phyloP scores from a whole-genome alignment of 2,329 filamentous ascomycete genomes.

The Pseudogymnoascus pannorum region DNA sequence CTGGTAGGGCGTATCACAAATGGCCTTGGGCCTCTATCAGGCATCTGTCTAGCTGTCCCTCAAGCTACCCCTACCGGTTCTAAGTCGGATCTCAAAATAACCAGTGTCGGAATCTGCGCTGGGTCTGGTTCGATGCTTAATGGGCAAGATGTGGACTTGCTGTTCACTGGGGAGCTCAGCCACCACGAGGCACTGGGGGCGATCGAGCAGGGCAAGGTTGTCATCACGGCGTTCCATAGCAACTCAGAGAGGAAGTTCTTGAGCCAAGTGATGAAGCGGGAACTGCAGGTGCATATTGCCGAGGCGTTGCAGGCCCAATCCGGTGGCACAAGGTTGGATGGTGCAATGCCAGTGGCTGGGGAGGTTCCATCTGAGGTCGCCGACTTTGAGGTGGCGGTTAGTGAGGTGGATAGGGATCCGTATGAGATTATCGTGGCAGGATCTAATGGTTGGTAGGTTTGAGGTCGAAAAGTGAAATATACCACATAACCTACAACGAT shows the following conservation, averaged over 20 bases:
- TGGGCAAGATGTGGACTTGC: conserved; percentile 62
- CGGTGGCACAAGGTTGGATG: conserved; percentile 24
- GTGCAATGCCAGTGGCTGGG: conserved; percentile 23
- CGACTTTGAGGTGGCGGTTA: conserved; percentile 56
- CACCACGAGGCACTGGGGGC: conserved; percentile 88
- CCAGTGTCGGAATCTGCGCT: conserved; percentile 76
- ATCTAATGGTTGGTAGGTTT: conserved; percentile 7
- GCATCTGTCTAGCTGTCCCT: conserved; percentile 25
- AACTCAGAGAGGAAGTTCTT: conserved; percentile 88
- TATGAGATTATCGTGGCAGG: conserved; percentile 59
- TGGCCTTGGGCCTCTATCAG: conserved; percentile 16
- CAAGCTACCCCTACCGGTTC: conserved; percentile 19
- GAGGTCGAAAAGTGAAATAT: background rate
- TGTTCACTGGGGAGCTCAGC: conserved; percentile 87
- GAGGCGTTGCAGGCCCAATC: conserved; percentile 45
- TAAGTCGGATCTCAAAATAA: conserved; percentile 38
- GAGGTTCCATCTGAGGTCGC: background rate
- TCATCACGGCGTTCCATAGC: conserved; percentile 83
- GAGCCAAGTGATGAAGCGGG: conserved; percentile 58
- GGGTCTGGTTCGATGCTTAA: conserved; percentile 74
- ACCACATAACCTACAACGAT: background rate
- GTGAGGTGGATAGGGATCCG: conserved; percentile 76
- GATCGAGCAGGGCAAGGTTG: conserved; percentile 73
- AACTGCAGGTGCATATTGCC: conserved; percentile 53
- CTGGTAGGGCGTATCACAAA: conserved; percentile 22